Evolutionary conservation across 108 stramenopile genomes (phyloP).

Genomic region (Cylindrotheca fusiformis): DNA sequence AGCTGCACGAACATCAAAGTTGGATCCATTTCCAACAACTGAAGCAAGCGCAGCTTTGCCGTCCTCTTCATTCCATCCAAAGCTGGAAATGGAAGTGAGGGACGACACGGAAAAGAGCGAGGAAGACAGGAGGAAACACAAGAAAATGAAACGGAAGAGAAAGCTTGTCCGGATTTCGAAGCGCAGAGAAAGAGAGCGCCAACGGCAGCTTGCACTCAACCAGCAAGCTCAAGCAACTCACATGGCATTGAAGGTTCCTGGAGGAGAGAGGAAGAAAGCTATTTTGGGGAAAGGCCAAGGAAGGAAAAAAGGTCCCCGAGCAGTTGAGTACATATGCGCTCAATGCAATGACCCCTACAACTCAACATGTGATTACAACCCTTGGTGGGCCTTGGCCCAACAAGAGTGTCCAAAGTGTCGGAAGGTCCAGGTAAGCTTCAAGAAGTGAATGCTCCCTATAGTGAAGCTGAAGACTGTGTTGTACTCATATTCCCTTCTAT

Average conservation of each 20-base stretch:
- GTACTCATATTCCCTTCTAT: not conserved
- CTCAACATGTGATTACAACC: constrained; percentile 70
- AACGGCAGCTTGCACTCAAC: constrained; percentile 23
- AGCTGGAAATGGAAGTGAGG: not conserved
- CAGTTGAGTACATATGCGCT: constrained; percentile 82
- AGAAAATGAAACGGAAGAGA: constrained; percentile 24
- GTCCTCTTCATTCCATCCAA: not conserved
- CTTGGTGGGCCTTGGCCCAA: constrained; percentile 82
- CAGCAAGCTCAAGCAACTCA: constrained; percentile 28
- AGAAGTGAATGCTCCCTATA: constrained; percentile 6
- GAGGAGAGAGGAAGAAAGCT: constrained; percentile 21
- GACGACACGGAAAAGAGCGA: constrained; percentile 24
- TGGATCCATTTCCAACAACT: not conserved
- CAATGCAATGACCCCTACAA: constrained; percentile 79
- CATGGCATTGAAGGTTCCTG: not conserved
- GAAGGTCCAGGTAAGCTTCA: constrained; percentile 59
- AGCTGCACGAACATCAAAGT: not conserved
- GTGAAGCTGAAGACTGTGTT: not conserved
- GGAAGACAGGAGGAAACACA: constrained; percentile 20
- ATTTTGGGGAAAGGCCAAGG: constrained; percentile 6
- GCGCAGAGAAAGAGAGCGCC: constrained; percentile 33
- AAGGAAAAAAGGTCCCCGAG: constrained; percentile 58
- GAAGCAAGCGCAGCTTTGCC: not conserved
- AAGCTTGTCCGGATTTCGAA: constrained; percentile 20
- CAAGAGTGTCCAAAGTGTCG: constrained; percentile 87